A percentile compares a stretch with the other conserved stretches of the same genome.
phyloP scores from a whole-genome alignment of 2,329 filamentous ascomycete genomes.

The Phoma sp. region DNA sequence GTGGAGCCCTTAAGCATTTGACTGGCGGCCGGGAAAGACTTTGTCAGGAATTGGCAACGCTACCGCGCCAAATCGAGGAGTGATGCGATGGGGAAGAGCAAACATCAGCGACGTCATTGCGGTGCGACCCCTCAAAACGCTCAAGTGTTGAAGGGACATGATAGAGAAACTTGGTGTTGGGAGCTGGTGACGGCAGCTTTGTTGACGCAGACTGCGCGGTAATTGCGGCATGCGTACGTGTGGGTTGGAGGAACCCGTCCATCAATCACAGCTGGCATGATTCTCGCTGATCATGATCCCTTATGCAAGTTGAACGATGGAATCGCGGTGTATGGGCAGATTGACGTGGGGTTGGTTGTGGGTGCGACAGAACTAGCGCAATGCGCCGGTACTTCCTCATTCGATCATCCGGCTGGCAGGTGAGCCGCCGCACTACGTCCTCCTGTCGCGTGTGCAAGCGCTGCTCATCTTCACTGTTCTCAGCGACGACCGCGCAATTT shows the following conservation, averaged over 20 bases:
- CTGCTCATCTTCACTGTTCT: constrained; percentile 13
- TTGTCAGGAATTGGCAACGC: constrained; percentile 19
- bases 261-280: constrained; percentile 14
- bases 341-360: constrained; percentile 6
- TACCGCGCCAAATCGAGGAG: constrained; percentile 18
- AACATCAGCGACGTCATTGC: constrained; percentile 26
- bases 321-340: constrained; percentile 5
- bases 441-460: constrained; percentile 3
- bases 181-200: constrained; percentile 5
- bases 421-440: constrained; percentile 7
- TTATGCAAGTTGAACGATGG: constrained; percentile 9
- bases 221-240: constrained; percentile 9
- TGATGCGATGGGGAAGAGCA: constrained; percentile 8
- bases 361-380: constrained; percentile 8
- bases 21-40: constrained; percentile 23
- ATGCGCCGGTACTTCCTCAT: constrained; percentile 11
- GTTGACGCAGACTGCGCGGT: constrained; percentile 2
- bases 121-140: constrained; percentile 7
- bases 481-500: constrained; percentile 4
- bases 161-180: constrained; percentile 14
- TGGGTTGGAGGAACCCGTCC: constrained; percentile 9
- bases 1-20: constrained; percentile 25
- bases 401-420: constrained; percentile 1
- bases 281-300: constrained; percentile 10
- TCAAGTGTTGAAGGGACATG: constrained; percentile 4